Evolutionary conservation across 2,329 filamentous ascomycete species (phyloP).

Genomic region (Penicillium sp.): DNA sequence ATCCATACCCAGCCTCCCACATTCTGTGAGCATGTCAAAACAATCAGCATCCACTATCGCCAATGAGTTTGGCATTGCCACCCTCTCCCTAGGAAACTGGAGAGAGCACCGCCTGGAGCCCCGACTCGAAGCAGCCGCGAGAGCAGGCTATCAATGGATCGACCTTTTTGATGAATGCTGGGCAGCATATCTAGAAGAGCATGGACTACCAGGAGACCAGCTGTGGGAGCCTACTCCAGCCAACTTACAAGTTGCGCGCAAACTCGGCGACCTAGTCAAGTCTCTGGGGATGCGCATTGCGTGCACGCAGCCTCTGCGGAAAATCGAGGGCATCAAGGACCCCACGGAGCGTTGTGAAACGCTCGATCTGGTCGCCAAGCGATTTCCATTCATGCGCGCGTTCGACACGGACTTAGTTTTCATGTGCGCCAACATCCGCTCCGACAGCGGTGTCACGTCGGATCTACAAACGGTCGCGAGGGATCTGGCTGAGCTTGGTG

Average conservation of each 20-base stretch:
- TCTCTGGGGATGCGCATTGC: conserved; percentile 37
- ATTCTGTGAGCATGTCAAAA: no score
- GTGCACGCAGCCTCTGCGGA: conserved; percentile 38
- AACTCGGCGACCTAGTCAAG: conserved; percentile 34
- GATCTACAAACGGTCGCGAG: conserved; percentile 36
- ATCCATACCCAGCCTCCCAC: no score
- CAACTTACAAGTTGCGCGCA: conserved; percentile 31
- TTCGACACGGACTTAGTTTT: conserved; percentile 42
- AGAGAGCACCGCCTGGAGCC: conserved; percentile 31
- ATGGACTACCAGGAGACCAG: conserved; percentile 27
- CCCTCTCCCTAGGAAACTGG: conserved; percentile 37
- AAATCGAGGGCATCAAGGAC: conserved; percentile 38
- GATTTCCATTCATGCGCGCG: conserved; percentile 42
- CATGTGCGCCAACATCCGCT: conserved; percentile 39
- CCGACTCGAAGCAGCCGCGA: conserved; percentile 34
- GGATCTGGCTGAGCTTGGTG: conserved; percentile 37
- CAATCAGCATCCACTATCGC: no score
- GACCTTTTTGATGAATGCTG: conserved; percentile 43
- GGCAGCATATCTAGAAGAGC: conserved; percentile 36
- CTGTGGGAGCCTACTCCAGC: conserved; percentile 35
- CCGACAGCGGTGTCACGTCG: conserved; percentile 33
- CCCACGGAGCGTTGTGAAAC: conserved; percentile 27
- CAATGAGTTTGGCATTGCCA: conserved; percentile 37
- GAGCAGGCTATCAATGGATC: conserved; percentile 36
- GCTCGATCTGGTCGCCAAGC: conserved; percentile 34